Evolutionary conservation across 2,329 filamentous ascomycete genomes (phyloP), one percentile per base, ranked within the genome.

Genomic region (Emericellopsis atlantica): DNA sequence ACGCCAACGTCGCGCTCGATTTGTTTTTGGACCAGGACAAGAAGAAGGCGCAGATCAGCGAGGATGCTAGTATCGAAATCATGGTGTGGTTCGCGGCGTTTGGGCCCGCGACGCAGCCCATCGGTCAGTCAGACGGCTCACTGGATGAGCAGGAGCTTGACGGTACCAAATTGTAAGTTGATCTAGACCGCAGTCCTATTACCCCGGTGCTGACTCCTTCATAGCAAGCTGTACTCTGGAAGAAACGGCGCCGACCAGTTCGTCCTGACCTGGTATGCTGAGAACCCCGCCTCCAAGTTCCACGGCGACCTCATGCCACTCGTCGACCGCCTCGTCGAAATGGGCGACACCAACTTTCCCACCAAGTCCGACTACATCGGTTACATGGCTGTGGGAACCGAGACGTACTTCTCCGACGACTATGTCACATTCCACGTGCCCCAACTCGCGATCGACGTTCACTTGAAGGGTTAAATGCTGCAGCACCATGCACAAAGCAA

Each of bases 1-100:
- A 72, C 48, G 57, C 69, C 53, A 76, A 76, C 59, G 70, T 77
- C 29, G 72, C 71, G 31, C 59, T 77, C 45, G 73, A 77, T 57
- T 72, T 76, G 64, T 77, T 76, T 54, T 54, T 76, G 41, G 72
- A 74, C 46, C 51, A 48, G 22, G 61, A 72, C 50, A 51, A 61
- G 41, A 49, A 46, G 1, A 61, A 52, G 1, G 57, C 73, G 0
- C 44, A 52, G 35, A 53, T 66, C 52, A 67, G 61, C 34, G 51
- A 52, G 1, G 57, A 58, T 5, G 66, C 73, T 3, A 48, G 50
- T 9, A 69, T 65, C 55, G 73, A 76, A 57, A 60, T 76, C 55
- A 76, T 76, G 70, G 62, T 76, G 31, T 75, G 69, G 70, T 65
- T 76, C 45, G 70, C 62, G 3, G 55, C 57, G 4, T 66, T 67